Evolutionary conservation across 1,284 basidiomycete genomes (phyloP).

Genomic region (Abortiporus biennis): DNA sequence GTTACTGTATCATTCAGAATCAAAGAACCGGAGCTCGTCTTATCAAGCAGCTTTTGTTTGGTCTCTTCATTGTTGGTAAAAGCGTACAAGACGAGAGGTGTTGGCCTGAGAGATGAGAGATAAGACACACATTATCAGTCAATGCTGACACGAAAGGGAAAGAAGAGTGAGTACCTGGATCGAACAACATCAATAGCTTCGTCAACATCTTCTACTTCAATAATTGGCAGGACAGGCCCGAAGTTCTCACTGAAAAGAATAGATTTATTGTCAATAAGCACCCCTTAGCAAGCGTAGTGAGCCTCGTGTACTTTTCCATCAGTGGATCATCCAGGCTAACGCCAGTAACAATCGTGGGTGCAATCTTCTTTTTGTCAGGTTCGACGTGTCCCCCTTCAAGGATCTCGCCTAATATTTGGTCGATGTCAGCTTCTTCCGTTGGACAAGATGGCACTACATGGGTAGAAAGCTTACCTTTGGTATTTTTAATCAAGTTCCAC

Average conservation of each 20-base stretch:
- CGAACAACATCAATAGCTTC: slow-evolving; percentile 48
- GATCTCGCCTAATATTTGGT: no score
- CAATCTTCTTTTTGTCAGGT: slow-evolving; percentile 31
- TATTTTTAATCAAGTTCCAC: slow-evolving; percentile 39
- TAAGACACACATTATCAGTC: not conserved
- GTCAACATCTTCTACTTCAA: slow-evolving; percentile 50
- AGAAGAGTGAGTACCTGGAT: slow-evolving; percentile 26
- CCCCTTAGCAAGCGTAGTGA: slow-evolving; percentile 2
- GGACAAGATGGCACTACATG: no score
- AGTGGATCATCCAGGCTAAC: slow-evolving; percentile 44
- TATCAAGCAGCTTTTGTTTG: slow-evolving; percentile 33
- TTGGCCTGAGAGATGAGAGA: slow-evolving; percentile 34
- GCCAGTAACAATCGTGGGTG: slow-evolving; percentile 42
- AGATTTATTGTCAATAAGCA: not conserved
- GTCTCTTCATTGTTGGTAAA: slow-evolving; percentile 37
- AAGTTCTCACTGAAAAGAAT: slow-evolving; percentile 48
- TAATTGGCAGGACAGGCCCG: slow-evolving; percentile 61
- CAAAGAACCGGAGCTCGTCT: slow-evolving; percentile 44
- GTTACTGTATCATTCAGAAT: slow-evolving; percentile 49
- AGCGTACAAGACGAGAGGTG: slow-evolving; percentile 44
- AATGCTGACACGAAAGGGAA: not conserved
- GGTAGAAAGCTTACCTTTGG: no score
- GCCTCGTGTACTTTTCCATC: slow-evolving; percentile 41
- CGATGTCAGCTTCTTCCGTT: no score
- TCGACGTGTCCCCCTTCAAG: slow-evolving; percentile 49